Conservation (phyloP, 257 asterid species). For the Fraxinus excelsior region DNA sequence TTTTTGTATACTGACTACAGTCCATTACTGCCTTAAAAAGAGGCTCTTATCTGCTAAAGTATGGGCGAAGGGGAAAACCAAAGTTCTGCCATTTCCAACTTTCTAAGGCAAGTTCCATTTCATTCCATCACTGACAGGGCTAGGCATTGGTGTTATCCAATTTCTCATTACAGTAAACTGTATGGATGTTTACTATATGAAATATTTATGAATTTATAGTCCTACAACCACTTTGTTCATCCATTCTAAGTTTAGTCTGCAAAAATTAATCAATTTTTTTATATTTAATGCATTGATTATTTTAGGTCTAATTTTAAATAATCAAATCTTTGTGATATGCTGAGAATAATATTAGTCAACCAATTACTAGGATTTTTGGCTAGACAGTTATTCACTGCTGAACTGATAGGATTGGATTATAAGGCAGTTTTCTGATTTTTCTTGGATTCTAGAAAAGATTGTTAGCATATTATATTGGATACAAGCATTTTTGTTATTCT, state of each 20-base stretch:
- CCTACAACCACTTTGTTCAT: neutral
- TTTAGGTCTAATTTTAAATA: too few species aligned
- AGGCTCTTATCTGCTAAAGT: slow-evolving; percentile 69
- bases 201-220: slow-evolving; percentile 1
- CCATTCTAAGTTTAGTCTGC: neutral
- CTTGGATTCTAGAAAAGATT: neutral
- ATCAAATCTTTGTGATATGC: too few species aligned
- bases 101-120: slow-evolving; percentile 48
- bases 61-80: slow-evolving; percentile 78
- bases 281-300: too few species aligned
- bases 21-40: slow-evolving; percentile 64
- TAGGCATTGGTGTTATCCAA: neutral
- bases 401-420: neutral
- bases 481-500: neutral
- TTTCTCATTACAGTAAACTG: neutral
- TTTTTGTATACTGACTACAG: slow-evolving; percentile 39
- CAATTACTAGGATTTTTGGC: too few species aligned
- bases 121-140: slow-evolving; percentile 17
- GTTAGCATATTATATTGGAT: neutral
- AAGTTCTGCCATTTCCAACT: slow-evolving; percentile 74
- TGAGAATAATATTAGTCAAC: too few species aligned
- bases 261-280: too few species aligned
- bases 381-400: neutral
- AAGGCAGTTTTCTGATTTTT: neutral
- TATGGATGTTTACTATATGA: slow-evolving; percentile 8